Conservation (phyloP, 352 stramenopile genomes). For the Globisporangium recalcitrans region DNA sequence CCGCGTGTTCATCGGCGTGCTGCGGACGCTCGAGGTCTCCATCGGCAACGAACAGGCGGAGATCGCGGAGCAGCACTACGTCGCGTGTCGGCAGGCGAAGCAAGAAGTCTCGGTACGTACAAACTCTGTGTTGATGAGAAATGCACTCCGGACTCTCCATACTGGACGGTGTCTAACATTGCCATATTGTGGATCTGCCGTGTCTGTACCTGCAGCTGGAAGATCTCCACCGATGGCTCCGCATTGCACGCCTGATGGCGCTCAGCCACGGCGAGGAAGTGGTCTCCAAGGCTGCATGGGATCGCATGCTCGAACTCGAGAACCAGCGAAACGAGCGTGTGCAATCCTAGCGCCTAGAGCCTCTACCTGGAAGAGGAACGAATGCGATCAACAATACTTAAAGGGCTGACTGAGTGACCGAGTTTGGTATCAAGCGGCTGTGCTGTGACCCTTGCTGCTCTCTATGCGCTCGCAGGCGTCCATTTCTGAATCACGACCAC, state of each 20-base stretch:
- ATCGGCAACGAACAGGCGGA: slow-evolving; percentile 75
- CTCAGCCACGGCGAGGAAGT: slow-evolving; percentile 54
- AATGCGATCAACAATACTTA: not conserved
- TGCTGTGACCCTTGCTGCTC: not conserved
- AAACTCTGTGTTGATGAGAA: not conserved
- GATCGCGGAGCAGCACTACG: slow-evolving; percentile 74
- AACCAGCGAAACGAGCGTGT: slow-evolving; percentile 30
- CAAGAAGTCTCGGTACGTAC: slow-evolving; percentile 63
- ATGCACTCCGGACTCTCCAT: no score
- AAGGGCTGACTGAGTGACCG: not conserved
- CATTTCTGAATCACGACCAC: slow-evolving; percentile 94
- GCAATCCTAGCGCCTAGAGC: not conserved
- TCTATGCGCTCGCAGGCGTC: slow-evolving; percentile 43
- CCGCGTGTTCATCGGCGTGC: slow-evolving; percentile 54
- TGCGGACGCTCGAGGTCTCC: slow-evolving; percentile 45
- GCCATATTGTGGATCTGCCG: not conserved
- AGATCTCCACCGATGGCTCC: slow-evolving; percentile 74
- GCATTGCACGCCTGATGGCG: slow-evolving; percentile 61
- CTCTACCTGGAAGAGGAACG: not conserved
- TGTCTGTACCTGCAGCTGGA: slow-evolving; percentile 38
- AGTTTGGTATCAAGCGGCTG: not conserved
- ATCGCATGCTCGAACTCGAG: slow-evolving; percentile 60
- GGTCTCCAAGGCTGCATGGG: slow-evolving; percentile 44
- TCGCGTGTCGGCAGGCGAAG: slow-evolving; percentile 59
- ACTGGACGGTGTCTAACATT: not conserved